phyloP scores from a whole-genome alignment of 306 rosid species.

The Clitoria ternatea region DNA sequence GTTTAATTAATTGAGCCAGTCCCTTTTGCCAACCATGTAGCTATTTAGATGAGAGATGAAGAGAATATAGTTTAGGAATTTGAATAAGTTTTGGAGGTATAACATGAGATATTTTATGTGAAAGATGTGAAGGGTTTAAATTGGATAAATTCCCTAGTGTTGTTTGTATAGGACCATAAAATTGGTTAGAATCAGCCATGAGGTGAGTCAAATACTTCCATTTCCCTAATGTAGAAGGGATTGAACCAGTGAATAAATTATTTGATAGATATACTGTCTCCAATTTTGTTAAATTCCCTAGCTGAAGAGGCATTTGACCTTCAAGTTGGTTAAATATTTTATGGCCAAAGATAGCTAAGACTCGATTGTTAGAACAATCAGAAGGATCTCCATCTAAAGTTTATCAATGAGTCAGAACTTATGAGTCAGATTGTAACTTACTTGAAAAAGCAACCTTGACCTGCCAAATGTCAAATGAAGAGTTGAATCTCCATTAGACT shows the following conservation, averaged over 20 bases:
- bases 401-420: too few species aligned
- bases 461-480: too few species aligned
- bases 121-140: background rate
- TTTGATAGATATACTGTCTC: accelerated
- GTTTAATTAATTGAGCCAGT: too few species aligned
- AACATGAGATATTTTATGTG: background rate
- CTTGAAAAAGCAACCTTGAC: too few species aligned
- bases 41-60: background rate
- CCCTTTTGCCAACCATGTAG: background rate
- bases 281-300: background rate
- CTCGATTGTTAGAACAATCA: too few species aligned
- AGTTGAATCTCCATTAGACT: too few species aligned
- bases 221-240: background rate
- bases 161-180: background rate
- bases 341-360: too few species aligned
- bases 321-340: too few species aligned
- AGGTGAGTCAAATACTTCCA: background rate
- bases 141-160: background rate
- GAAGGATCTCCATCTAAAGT: too few species aligned
- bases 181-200: background rate
- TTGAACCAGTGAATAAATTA: background rate
- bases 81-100: background rate
- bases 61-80: background rate
- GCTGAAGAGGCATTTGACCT: background rate
- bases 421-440: too few species aligned